These are phyloP conservation scores for Cryptococcus sp. DNA, from an alignment of 1,284 basidiomycete species.

Conservation along the genomic window DNA sequence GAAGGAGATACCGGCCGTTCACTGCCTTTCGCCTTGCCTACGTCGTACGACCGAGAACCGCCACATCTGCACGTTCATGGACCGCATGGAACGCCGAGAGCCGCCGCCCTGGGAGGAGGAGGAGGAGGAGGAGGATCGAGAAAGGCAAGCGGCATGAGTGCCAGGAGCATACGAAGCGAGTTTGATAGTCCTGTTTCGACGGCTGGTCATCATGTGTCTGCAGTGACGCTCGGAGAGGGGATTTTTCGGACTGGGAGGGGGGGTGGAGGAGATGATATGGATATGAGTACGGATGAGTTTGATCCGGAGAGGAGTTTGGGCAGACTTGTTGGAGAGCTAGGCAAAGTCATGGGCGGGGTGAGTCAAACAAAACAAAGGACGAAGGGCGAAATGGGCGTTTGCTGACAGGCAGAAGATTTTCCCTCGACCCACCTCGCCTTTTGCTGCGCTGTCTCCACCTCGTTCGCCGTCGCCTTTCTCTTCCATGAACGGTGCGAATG, in stretches of 20 bases:
- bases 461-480: constrained; percentile 23
- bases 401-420: constrained; percentile 19
- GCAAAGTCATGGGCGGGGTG: constrained; percentile 37
- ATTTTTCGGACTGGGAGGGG: constrained; percentile 50
- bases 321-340: constrained; percentile 47
- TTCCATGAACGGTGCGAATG: constrained; percentile 16
- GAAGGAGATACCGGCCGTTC: constrained; percentile 8
- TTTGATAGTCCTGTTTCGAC: constrained; percentile 59
- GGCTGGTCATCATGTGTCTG: constrained; percentile 77
- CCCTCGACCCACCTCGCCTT: constrained; percentile 22
- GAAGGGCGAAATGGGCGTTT: not conserved
- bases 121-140: too few species aligned
- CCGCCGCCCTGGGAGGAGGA: too few species aligned
- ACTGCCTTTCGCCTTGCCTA: constrained; percentile 4
- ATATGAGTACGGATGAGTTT: constrained; percentile 65
- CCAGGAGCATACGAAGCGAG: constrained; percentile 12
- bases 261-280: constrained; percentile 50
- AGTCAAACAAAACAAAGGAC: constrained; percentile 4
- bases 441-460: constrained; percentile 17
- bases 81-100: constrained; percentile 8
- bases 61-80: not conserved
- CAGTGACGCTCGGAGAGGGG: constrained; percentile 75
- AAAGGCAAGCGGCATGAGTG: constrained; percentile 15
- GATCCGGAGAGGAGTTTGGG: constrained; percentile 77
- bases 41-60: too few species aligned